phyloP scores from a whole-genome alignment of 1,284 basidiomycete species.

The Microbotryum violaceum region DNA sequence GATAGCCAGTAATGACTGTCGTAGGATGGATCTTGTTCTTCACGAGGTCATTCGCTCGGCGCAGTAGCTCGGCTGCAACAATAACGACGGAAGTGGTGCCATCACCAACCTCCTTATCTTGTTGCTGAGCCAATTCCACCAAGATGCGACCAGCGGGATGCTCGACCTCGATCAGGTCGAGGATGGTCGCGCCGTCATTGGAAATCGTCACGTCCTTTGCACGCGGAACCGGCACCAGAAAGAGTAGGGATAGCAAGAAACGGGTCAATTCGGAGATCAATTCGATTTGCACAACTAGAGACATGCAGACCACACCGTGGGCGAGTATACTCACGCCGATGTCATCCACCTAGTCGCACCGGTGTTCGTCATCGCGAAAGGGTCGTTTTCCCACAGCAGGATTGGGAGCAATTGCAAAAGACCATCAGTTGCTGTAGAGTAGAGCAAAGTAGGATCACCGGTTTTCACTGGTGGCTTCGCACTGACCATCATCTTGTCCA shows the following conservation, averaged over 20 bases:
- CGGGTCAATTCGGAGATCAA: background rate
- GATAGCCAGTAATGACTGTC: conserved; percentile 97
- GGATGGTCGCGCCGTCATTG: conserved; percentile 97
- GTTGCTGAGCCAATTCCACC: conserved; percentile 96
- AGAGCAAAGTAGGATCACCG: background rate
- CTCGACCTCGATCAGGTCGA: conserved; percentile 54
- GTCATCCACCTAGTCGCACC: conserved; percentile 82
- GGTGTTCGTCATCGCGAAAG: conserved; percentile 1
- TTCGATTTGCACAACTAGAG: too few relatives aligned
- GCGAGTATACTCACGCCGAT: conserved; percentile 63
- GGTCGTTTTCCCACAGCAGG: conserved; percentile 3
- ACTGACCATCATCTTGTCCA: conserved; percentile 57
- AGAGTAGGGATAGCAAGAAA: background rate
- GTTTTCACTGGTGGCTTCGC: background rate
- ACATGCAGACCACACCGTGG: background rate
- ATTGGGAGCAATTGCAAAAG: background rate
- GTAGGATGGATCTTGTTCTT: conserved; percentile 99
- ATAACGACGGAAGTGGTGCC: conserved; percentile 99
- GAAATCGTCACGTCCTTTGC: conserved; percentile 94
- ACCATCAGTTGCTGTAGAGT: too few relatives aligned
- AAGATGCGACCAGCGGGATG: conserved; percentile 64
- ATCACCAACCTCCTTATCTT: conserved; percentile 99
- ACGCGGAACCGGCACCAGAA: conserved; percentile 2
- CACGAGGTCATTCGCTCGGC: conserved; percentile 94
- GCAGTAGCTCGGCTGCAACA: conserved; percentile 88